Evolutionary conservation across 2,329 filamentous ascomycete genomes (phyloP).

Genomic region (Diaporthe eres): DNA sequence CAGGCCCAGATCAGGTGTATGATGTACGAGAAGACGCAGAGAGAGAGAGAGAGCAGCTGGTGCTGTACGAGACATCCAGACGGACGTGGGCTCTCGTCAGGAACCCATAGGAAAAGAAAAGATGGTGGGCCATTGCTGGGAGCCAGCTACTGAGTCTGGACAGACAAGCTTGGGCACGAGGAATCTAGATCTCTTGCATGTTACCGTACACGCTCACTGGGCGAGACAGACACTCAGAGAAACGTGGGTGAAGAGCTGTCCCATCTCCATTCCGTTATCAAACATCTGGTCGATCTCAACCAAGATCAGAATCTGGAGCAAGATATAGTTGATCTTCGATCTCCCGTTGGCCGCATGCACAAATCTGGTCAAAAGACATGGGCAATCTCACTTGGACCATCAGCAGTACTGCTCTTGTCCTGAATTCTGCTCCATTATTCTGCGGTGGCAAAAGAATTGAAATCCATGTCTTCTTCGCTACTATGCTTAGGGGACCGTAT

Average conservation of each 20-base stretch:
- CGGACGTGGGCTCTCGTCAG: too few species aligned
- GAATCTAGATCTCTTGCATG: too few species aligned
- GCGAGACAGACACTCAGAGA: neutral
- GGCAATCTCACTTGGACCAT: neutral
- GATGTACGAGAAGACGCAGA: too few species aligned
- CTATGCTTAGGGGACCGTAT: neutral
- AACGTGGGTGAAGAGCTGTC: neutral
- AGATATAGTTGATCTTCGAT: too few species aligned
- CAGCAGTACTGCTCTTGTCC: neutral
- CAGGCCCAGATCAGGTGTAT: too few species aligned
- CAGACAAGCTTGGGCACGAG: too few species aligned
- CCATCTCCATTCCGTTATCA: neutral
- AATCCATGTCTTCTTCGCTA: neutral
- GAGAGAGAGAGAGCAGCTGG: too few species aligned
- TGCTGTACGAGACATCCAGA: too few species aligned
- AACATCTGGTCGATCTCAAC: neutral
- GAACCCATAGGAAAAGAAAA: too few species aligned
- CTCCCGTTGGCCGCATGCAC: neutral
- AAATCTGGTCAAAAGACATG: neutral
- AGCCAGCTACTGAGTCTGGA: too few species aligned
- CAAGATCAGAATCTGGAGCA: neutral
- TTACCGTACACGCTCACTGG: neutral
- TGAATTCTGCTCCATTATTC: neutral
- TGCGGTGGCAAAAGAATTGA: slow-evolving; percentile 25
- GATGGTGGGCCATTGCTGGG: too few species aligned